Percentiles rank a stretch among this genome's conserved stretches.
Evolutionary conservation across 345 rosid genomes (phyloP).

Genomic region (Eucalyptus leucophloia): DNA sequence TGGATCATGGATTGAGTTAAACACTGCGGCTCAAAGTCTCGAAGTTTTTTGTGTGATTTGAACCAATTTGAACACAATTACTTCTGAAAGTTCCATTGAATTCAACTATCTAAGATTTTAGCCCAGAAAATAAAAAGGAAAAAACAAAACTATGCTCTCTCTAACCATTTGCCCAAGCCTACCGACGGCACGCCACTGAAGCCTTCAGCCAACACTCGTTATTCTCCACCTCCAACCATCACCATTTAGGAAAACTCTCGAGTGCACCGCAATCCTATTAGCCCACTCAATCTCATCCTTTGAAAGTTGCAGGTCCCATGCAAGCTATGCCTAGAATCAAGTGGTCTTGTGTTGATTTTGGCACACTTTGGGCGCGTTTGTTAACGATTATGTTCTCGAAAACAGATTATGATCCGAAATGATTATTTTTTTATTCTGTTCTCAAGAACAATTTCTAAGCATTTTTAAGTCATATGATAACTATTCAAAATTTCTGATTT

Average conservation of each 20-base stretch:
- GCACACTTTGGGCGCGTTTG: neutral
- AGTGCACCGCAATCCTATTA: neutral
- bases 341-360: neutral
- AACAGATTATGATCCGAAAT: no score
- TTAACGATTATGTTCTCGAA: accelerated
- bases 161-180: neutral
- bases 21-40: neutral
- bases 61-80: neutral
- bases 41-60: neutral
- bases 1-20: neutral
- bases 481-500: no score
- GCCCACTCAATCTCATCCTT: neutral
- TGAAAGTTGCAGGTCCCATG: neutral
- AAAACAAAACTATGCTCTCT: neutral
- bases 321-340: neutral
- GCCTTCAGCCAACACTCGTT: neutral
- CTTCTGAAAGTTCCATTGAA: neutral
- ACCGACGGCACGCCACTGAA: neutral
- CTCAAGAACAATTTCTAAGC: accelerated
- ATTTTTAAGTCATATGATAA: accelerated
- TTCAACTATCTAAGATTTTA: neutral
- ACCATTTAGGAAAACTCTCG: no score
- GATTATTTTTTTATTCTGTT: no score
- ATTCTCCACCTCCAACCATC: neutral
- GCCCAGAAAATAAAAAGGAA: neutral